Evolutionary conservation across 2,329 filamentous ascomycete species (phyloP).

Genomic region (Elsinoe batatas): DNA sequence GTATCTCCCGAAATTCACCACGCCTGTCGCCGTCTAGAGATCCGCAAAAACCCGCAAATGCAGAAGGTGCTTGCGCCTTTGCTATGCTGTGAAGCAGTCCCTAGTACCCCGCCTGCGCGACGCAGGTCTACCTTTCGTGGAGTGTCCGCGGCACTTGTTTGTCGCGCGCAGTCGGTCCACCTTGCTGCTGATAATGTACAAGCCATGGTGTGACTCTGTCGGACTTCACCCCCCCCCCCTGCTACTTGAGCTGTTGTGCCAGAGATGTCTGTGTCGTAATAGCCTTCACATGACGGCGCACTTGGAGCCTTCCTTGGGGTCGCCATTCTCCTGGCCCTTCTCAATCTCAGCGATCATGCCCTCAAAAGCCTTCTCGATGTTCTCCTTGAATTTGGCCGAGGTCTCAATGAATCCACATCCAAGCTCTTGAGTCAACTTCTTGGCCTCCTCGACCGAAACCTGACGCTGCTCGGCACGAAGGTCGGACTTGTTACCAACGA

Average conservation of each 20-base stretch:
- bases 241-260: not conserved
- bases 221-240: too few relatives aligned
- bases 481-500: constrained; percentile 97
- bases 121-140: not conserved
- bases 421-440: constrained; percentile 73
- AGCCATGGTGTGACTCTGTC: not conserved
- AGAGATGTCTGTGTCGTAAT: not conserved
- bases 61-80: not conserved
- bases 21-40: not conserved
- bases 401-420: constrained; percentile 92
- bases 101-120: not conserved
- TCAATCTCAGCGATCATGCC: constrained; percentile 91
- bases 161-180: not conserved
- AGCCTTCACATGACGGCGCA: constrained; percentile 67
- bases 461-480: constrained; percentile 87
- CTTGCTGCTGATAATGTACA: not conserved
- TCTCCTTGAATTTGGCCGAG: constrained; percentile 86
- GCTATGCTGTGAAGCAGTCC: constrained; percentile 5
- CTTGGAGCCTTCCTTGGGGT: constrained; percentile 72
- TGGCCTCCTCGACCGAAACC: constrained; percentile 75
- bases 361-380: constrained; percentile 87
- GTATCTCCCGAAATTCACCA: not conserved
- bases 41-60: not conserved
- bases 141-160: not conserved
- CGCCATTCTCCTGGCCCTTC: constrained; percentile 74